Conservation (phyloP, 2,329 filamentous ascomycete genomes). For the Sclerotinia subarctica region DNA sequence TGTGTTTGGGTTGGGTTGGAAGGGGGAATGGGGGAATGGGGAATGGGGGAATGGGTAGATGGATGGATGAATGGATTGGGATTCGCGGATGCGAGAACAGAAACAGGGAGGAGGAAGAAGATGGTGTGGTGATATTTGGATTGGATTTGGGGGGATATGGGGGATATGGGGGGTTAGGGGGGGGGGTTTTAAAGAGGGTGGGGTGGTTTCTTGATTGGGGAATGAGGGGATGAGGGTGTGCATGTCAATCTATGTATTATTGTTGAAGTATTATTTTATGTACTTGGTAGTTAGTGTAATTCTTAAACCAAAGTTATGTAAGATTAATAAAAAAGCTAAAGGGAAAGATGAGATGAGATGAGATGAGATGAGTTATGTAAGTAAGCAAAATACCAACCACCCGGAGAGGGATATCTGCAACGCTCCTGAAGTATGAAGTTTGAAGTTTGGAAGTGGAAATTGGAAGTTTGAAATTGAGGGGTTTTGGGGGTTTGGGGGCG, state of each 20-base stretch:
- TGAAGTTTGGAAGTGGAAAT: not conserved
- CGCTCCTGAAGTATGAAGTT: not conserved
- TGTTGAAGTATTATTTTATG: no score
- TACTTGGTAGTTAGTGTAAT: no score
- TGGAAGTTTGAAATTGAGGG: not conserved
- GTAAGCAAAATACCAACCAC: no score
- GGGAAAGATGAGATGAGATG: no score
- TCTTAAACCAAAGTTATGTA: no score
- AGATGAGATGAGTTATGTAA: no score
- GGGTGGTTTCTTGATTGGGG: not conserved
- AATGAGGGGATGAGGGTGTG: no score
- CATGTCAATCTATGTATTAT: no score
- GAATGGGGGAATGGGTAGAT: no score
- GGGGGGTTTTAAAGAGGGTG: not conserved
- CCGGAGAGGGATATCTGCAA: not conserved
- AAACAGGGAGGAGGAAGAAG: not conserved
- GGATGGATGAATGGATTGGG: not conserved
- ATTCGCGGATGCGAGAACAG: not conserved
- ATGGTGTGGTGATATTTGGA: not conserved
- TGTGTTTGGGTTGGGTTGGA: no score
- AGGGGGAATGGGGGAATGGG: no score
- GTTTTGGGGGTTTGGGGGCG: slow-evolving; percentile 8
- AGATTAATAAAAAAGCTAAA: no score
- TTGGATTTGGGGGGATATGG: not conserved
- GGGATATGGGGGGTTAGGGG: not conserved